Base-by-base conservation (phyloP, 176 grass and related monocot species). In the Eleusine coracana region DNA sequence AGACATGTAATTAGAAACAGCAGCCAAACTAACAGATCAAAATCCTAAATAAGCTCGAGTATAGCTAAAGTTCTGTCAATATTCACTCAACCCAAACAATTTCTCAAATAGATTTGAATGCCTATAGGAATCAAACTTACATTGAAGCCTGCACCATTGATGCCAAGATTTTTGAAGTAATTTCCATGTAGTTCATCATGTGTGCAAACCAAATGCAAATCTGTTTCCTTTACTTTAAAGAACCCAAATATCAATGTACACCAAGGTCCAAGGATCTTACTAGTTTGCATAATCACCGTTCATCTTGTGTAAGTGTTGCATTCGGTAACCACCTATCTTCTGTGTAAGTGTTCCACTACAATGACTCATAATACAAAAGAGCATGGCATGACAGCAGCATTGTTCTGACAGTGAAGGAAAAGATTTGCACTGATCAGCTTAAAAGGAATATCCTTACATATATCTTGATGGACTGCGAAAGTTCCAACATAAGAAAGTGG, bases 281-380 rank as follows among this genome's bases (percentile, higher is more conserved):
- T 46, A 60, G 28, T 23, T 71, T 70, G 15, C 20, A 81, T 23
- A 68, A 80, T n/a, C 25, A 44, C 63, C 31, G 6, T 29, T 13
- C 60, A 12, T 28, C 28, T 11, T 61, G 60, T 20, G 1, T 28
- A 63, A 4, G 9, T 63, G 2, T 59, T 39, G 45, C 52, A 72
- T 72, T 72, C 72, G 25, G 25, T 49, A 34, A 82, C 40, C 80
- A 69, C 34, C 17, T 1, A 72, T 28, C 31, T 48, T 63, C 80
- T 48, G 7, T 29, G 31, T 34, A 34, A 34, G 31, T 34, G 31
- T 34, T 1, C 31, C 31, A 34, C 31, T 34, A 34, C 31, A 34
- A 34, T 34, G 31, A 34, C 31, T 34, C 31, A 34, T 2, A 34
- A 34, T 10, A 39, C 23, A 42, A 17, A 71, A 50, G 10, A 76